Conservation (phyloP, 2,329 filamentous ascomycete species). For the Capronia epimyces region DNA sequence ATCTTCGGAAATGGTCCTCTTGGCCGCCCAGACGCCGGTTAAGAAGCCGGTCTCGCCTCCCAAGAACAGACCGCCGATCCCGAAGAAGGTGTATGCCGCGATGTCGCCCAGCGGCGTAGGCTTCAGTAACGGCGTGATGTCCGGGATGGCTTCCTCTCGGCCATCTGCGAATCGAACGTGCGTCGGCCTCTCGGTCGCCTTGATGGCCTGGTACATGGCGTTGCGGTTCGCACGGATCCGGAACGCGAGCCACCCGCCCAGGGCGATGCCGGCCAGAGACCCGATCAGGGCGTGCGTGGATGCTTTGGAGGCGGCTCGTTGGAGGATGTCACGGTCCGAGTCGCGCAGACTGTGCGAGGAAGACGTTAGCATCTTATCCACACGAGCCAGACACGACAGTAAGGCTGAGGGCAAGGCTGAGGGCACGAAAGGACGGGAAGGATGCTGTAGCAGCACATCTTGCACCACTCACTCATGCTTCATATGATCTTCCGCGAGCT, state of each 20-base stretch:
- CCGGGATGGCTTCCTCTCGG: constrained; percentile 55
- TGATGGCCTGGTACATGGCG: constrained; percentile 58
- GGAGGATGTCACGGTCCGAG: constrained; percentile 55
- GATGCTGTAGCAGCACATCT: too few species aligned
- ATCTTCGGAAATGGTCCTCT: constrained; percentile 50
- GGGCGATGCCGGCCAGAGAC: constrained; percentile 54
- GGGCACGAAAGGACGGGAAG: too few species aligned
- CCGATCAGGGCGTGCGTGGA: constrained; percentile 53
- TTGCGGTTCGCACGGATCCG: constrained; percentile 52
- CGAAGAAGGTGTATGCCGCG: constrained; percentile 59
- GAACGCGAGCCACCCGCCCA: constrained; percentile 55
- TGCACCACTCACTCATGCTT: constrained; percentile 51
- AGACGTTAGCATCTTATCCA: background rate
- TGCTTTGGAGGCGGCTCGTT: constrained; percentile 52
- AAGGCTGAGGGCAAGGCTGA: too few species aligned
- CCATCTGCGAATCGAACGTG: constrained; percentile 59
- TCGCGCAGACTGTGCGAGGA: constrained; percentile 42
- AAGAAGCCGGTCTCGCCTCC: constrained; percentile 59
- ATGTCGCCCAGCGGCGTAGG: constrained; percentile 56
- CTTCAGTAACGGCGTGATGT: constrained; percentile 53
- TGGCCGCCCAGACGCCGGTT: constrained; percentile 52
- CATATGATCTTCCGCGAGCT: constrained; percentile 54
- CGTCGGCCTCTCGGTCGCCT: constrained; percentile 56
- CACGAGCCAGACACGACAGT: too few species aligned
- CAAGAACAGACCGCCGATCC: constrained; percentile 56